A percentile compares a stretch with the other conserved stretches of the same genome.
Conservation (phyloP, 2,329 filamentous ascomycete species). For the Verticillium dahliae region DNA sequence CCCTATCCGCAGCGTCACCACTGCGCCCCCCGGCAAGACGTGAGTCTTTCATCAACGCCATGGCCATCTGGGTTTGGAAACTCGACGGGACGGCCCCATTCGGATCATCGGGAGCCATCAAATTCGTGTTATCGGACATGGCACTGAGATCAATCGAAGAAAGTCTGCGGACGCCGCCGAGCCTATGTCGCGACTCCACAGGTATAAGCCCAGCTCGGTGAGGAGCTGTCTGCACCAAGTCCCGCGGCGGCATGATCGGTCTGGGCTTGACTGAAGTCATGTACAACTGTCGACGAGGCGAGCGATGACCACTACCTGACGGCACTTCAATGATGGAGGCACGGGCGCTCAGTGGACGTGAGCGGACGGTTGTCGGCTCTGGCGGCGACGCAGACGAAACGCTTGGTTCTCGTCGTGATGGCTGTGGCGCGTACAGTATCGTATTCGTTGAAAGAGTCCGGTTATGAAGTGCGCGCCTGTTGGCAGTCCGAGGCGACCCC, state of each 20-base stretch:
- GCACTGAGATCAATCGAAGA: constrained; percentile 68
- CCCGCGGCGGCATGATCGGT: constrained; percentile 46
- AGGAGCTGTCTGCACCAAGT: constrained; percentile 48
- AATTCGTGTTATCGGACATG: constrained; percentile 63
- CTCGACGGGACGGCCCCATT: constrained; percentile 63
- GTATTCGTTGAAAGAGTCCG: constrained; percentile 77
- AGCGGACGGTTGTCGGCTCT: constrained; percentile 15
- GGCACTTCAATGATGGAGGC: constrained; percentile 27
- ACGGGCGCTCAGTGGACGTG: constrained; percentile 17
- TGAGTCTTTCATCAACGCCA: constrained; percentile 54
- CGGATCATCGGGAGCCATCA: constrained; percentile 52
- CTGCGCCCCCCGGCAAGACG: constrained; percentile 41
- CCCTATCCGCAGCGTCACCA: constrained; percentile 38
- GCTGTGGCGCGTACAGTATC: constrained; percentile 72
- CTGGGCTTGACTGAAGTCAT: constrained; percentile 45
- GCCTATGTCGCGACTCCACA: constrained; percentile 37
- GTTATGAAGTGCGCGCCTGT: constrained; percentile 47
- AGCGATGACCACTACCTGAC: constrained; percentile 30
- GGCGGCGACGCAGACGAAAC: constrained; percentile 36
- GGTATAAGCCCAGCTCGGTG: constrained; percentile 48
- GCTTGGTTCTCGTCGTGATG: constrained; percentile 26
- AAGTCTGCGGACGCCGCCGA: constrained; percentile 31
- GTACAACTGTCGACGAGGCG: constrained; percentile 39
- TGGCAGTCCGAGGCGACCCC: constrained; percentile 23
- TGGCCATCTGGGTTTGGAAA: constrained; percentile 75